Evolutionary conservation across 805 yeast species (phyloP).

Genomic region (Wickerhamomyces hampshirensis): DNA sequence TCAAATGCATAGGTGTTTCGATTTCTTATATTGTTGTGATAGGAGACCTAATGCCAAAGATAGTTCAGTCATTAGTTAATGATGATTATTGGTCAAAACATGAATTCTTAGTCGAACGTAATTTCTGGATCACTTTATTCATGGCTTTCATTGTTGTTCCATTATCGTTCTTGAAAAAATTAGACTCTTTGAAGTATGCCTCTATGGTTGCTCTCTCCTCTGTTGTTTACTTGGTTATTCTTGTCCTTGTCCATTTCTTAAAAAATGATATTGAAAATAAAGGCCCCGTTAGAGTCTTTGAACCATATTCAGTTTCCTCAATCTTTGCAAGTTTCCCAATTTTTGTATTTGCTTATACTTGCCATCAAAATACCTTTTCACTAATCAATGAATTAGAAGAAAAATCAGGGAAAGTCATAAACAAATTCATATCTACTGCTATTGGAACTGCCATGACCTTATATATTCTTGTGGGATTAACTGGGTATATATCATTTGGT

Average conservation of each 20-base stretch:
- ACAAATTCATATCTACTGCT: slow-evolving; percentile 45
- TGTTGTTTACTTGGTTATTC: slow-evolving; percentile 67
- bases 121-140: slow-evolving; percentile 58
- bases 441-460: slow-evolving; percentile 55
- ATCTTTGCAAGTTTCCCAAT: slow-evolving; percentile 81
- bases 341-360: slow-evolving; percentile 90
- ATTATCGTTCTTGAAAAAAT: slow-evolving; percentile 64
- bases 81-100: slow-evolving; percentile 16
- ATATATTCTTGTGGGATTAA: slow-evolving; percentile 68
- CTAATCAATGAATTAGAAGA: slow-evolving; percentile 75
- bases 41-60: slow-evolving; percentile 66
- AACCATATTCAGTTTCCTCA: slow-evolving; percentile 41
- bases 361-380: slow-evolving; percentile 93
- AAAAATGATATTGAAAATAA: slow-evolving; percentile 48
- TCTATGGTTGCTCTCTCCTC: slow-evolving; percentile 79
- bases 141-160: slow-evolving; percentile 42
- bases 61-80: slow-evolving; percentile 31
- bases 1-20: slow-evolving; percentile 70
- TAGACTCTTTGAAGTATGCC: slow-evolving; percentile 82
- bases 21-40: slow-evolving; percentile 63
- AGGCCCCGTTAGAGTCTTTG: slow-evolving; percentile 46
- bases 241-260: slow-evolving; percentile 70
- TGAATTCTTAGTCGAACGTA: slow-evolving; percentile 33
- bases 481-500: slow-evolving; percentile 88
- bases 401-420: slow-evolving; percentile 42